Evolutionary conservation across 2,329 filamentous ascomycete species (phyloP).

Genomic region (Pseudonectria buxi): DNA sequence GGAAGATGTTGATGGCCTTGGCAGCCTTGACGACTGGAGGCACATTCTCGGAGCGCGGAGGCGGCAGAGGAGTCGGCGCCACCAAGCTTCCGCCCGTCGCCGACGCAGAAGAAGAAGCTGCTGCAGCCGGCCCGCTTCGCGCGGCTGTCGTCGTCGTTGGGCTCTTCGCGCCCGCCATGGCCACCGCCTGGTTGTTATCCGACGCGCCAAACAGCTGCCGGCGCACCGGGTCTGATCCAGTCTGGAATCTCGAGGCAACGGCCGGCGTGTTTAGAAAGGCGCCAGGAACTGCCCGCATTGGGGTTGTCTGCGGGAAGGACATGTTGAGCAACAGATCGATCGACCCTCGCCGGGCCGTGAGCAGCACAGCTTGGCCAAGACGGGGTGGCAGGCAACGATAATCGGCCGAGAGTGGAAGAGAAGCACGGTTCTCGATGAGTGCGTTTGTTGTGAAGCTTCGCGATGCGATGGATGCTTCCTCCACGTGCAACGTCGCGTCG

Average conservation of each 20-base stretch:
- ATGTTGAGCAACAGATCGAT: conserved; percentile 32
- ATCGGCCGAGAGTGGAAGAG: conserved; percentile 24
- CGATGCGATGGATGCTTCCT: conserved; percentile 10
- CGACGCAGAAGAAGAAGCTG: conserved; percentile 15
- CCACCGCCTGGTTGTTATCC: conserved; percentile 17
- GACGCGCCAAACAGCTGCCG: conserved; percentile 42
- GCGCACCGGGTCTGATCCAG: conserved; percentile 39
- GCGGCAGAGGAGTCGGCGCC: conserved; percentile 30
- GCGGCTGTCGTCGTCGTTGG: conserved; percentile 14
- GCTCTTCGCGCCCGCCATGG: conserved; percentile 10
- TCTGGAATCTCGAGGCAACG: conserved; percentile 41
- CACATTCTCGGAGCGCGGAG: conserved; percentile 41
- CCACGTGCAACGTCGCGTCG: conserved; percentile 14
- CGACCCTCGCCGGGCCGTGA: conserved; percentile 22
- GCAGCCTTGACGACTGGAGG: conserved; percentile 75
- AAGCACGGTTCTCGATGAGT: conserved; percentile 10
- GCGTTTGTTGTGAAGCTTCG: conserved; percentile 4
- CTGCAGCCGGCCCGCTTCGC: conserved; percentile 15
- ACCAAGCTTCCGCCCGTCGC: conserved; percentile 22
- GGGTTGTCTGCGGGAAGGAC: conserved; percentile 54
- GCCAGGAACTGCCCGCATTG: conserved; percentile 66
- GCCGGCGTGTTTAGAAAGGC: conserved; percentile 72
- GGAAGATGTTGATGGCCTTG: conserved; percentile 70
- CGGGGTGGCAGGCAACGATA: conserved; percentile 17
- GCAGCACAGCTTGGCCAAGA: conserved; percentile 22